Evolutionary conservation across 2,329 filamentous ascomycete genomes (phyloP).

Genomic region (Colletotrichum navitas): DNA sequence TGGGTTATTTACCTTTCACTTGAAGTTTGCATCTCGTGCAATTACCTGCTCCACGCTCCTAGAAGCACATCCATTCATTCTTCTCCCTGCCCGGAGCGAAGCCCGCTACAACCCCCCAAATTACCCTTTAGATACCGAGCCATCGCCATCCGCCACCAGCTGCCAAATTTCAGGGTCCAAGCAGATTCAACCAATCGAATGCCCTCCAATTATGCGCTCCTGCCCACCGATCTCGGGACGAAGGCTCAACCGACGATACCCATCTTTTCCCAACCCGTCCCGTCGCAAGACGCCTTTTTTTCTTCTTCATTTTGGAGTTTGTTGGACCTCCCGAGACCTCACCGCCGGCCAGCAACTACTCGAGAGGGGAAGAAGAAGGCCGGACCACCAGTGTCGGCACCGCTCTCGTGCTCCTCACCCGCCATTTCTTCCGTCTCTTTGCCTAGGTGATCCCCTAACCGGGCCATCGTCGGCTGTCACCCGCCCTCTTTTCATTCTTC

Average conservation of each 20-base stretch:
- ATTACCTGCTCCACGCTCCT: background rate
- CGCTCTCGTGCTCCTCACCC: slow-evolving; percentile 8
- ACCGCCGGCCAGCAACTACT: slow-evolving; percentile 14
- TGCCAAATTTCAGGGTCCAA: slow-evolving; percentile 3
- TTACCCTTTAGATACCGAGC: background rate
- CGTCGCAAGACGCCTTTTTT: slow-evolving; percentile 2
- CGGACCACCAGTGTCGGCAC: slow-evolving; percentile 29
- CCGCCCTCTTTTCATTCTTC: background rate
- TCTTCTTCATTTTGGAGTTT: background rate
- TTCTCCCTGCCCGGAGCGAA: background rate
- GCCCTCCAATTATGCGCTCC: background rate
- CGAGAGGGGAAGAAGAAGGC: background rate
- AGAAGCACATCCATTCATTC: background rate
- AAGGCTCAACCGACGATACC: slow-evolving; percentile 40
- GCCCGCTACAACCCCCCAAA: background rate
- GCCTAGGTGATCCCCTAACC: slow-evolving; percentile 3
- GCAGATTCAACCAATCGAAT: background rate
- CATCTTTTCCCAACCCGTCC: slow-evolving; percentile 26
- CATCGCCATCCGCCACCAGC: background rate
- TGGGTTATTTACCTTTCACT: background rate
- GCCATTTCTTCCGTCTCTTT: background rate
- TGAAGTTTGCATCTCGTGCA: background rate
- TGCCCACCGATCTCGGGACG: slow-evolving; percentile 37
- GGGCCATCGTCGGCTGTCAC: background rate
- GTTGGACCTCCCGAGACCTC: slow-evolving; percentile 1